Percentiles rank a stretch among this genome's conserved stretches.
Evolutionary conservation across 306 rosid genomes (phyloP).

Genomic region (Fragaria ananassa): DNA sequence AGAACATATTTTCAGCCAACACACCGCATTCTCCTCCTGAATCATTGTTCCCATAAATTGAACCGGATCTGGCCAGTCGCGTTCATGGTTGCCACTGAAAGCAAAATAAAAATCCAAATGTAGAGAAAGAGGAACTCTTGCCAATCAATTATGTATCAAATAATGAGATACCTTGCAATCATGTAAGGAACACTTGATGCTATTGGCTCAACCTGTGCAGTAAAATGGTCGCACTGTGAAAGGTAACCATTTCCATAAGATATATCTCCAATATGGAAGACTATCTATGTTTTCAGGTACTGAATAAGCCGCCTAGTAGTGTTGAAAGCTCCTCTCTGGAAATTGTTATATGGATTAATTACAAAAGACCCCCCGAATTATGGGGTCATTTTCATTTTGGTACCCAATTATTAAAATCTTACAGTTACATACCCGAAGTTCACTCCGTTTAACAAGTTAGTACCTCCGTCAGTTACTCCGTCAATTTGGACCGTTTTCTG

Average conservation of each 20-base stretch:
- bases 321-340: slow-evolving; percentile 77
- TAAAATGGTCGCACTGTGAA: slow-evolving; percentile 93
- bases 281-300: slow-evolving; percentile 69
- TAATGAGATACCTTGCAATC: slow-evolving; percentile 60
- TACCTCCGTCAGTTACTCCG: no score
- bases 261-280: slow-evolving; percentile 84
- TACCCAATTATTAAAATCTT: no score
- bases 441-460: no score
- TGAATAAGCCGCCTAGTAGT: slow-evolving; percentile 65
- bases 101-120: slow-evolving; percentile 23
- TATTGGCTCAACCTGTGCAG: slow-evolving; percentile 84
- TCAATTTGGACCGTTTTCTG: no score
- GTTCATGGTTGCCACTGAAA: slow-evolving; percentile 87
- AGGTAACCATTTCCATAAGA: slow-evolving; percentile 82
- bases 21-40: slow-evolving; percentile 97
- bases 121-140: neutral
- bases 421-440: no score
- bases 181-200: slow-evolving; percentile 82
- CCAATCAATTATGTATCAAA: neutral
- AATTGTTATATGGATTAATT: slow-evolving; percentile 38
- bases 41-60: slow-evolving; percentile 68
- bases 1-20: slow-evolving; percentile 76
- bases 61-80: slow-evolving; percentile 87
- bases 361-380: no score
- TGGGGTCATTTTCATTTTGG: no score